phyloP scores from a whole-genome alignment of 139 green algal species.

The Haematococcus lacustris region DNA sequence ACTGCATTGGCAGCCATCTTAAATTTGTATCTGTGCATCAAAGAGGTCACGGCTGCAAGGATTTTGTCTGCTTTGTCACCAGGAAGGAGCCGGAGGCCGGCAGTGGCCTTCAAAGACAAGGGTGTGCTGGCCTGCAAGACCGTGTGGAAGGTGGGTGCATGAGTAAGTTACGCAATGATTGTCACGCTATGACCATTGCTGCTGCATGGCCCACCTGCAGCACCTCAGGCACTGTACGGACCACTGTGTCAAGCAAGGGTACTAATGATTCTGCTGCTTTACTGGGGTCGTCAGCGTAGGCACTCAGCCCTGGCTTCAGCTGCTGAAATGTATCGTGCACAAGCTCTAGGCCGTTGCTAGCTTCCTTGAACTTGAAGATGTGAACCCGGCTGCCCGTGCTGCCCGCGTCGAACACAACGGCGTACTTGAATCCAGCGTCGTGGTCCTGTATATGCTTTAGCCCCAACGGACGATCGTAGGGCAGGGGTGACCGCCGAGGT shows the following conservation, averaged over 20 bases:
- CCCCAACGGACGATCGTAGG: conserved; percentile 10
- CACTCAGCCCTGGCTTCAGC: conserved; percentile 88
- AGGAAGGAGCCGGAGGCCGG: conserved; percentile 86
- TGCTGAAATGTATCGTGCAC: conserved; percentile 83
- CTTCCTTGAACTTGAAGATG: conserved; percentile 80
- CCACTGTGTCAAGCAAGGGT: conserved; percentile 73
- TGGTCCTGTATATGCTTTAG: conserved; percentile 25
- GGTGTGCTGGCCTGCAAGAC: conserved; percentile 50
- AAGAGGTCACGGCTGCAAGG: conserved; percentile 60
- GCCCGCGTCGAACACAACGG: conserved; percentile 93
- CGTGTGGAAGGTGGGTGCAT: too few species aligned
- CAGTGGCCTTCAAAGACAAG: conserved; percentile 86
- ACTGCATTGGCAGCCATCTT: conserved; percentile 38
- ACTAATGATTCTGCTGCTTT: conserved; percentile 69
- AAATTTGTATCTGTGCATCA: conserved; percentile 67
- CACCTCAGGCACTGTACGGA: conserved; percentile 68
- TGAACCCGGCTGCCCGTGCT: conserved; percentile 93
- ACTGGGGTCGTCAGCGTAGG: conserved; percentile 67
- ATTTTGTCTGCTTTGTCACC: conserved; percentile 82
- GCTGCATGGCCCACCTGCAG: conserved; percentile 29
- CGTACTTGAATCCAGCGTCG: conserved; percentile 35
- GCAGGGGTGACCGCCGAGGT: conserved; percentile 20
- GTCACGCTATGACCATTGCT: not conserved
- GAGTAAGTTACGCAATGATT: not conserved
- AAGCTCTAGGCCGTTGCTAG: conserved; percentile 50